Conservation (phyloP, 768 basidiomycete species). For the Scleroderma citrinum region DNA sequence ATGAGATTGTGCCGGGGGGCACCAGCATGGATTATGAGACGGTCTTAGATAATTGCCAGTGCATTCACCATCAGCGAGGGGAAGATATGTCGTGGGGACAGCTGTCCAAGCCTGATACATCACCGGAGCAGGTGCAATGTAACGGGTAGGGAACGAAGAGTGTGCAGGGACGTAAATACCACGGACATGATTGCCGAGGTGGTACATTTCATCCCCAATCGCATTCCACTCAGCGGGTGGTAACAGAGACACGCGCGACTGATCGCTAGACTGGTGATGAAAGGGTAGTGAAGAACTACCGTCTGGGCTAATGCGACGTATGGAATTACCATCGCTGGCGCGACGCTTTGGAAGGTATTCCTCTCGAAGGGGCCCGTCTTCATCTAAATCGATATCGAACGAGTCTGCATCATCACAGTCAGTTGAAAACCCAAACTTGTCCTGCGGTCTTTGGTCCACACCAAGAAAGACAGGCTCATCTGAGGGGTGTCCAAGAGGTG, state of each 20-base stretch:
- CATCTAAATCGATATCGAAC: conserved; percentile 73
- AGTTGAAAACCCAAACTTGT: conserved; percentile 42
- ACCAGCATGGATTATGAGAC: conserved; percentile 20
- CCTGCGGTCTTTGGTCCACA: conserved; percentile 56
- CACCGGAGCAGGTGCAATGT: conserved; percentile 25
- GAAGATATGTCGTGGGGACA: conserved; percentile 9
- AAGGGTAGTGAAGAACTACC: conserved; percentile 1
- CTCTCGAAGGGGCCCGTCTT: conserved; percentile 76
- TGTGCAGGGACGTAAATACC: conserved; percentile 65
- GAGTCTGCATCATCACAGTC: conserved; percentile 38
- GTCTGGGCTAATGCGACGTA: conserved; percentile 1
- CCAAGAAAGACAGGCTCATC: conserved; percentile 66
- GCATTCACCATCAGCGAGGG: conserved; percentile 14
- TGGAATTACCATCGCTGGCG: conserved; percentile 13
- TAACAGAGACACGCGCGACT: conserved; percentile 40
- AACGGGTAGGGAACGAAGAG: conserved; percentile 38
- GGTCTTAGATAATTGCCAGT: conserved; percentile 6
- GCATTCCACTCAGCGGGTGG: conserved; percentile 82
- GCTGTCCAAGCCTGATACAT: conserved; percentile 26
- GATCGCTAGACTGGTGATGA: conserved; percentile 6
- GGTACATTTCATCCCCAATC: conserved; percentile 65
- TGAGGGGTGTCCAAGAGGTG: conserved; percentile 30
- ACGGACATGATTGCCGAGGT: conserved; percentile 43
- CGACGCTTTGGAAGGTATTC: conserved; percentile 76
- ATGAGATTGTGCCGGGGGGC: conserved; percentile 25